Conservation (phyloP, 1,139 yeast genomes). For the Suhomyces bolitotheri region DNA sequence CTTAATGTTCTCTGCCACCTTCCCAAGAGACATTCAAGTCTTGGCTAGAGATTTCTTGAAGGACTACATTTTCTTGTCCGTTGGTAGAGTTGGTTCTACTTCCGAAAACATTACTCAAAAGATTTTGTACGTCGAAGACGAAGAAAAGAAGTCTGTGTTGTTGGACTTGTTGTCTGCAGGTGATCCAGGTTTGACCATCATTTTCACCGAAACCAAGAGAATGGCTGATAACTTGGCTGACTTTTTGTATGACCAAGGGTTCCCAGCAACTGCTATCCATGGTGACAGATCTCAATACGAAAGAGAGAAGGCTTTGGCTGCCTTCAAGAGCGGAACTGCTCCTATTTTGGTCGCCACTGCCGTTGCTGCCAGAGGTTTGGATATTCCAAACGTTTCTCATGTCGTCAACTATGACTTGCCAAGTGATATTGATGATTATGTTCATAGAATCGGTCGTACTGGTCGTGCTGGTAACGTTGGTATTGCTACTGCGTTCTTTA, state of each 20-base stretch:
- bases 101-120: constrained; percentile 95
- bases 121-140: constrained; percentile 89
- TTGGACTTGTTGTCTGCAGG: constrained; percentile 83
- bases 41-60: constrained; percentile 87
- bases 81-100: constrained; percentile 92
- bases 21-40: constrained; percentile 97
- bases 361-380: constrained; percentile 99
- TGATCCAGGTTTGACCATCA: constrained; percentile 83
- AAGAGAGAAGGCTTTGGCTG: constrained; percentile 97
- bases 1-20: constrained; percentile 99
- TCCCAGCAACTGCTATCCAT: constrained; percentile 98
- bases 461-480: constrained; percentile 98
- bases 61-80: constrained; percentile 92
- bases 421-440: constrained; percentile 96
- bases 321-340: constrained; percentile 87
- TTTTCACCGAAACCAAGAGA: constrained; percentile 97
- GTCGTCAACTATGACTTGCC: constrained; percentile 98
- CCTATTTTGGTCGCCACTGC: constrained; percentile 99
- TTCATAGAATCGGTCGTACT: constrained; percentile 94
- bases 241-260: constrained; percentile 92
- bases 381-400: constrained; percentile 93
- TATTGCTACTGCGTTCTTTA: constrained; percentile 93
- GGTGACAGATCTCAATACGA: constrained; percentile 98
- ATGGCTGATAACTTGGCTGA: constrained; percentile 94
- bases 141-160: constrained; percentile 90